Evolutionary conservation across 208 protist species (phyloP), one percentile per base, ranked within the genome.

Genomic region (Crithidia brevicula): DNA sequence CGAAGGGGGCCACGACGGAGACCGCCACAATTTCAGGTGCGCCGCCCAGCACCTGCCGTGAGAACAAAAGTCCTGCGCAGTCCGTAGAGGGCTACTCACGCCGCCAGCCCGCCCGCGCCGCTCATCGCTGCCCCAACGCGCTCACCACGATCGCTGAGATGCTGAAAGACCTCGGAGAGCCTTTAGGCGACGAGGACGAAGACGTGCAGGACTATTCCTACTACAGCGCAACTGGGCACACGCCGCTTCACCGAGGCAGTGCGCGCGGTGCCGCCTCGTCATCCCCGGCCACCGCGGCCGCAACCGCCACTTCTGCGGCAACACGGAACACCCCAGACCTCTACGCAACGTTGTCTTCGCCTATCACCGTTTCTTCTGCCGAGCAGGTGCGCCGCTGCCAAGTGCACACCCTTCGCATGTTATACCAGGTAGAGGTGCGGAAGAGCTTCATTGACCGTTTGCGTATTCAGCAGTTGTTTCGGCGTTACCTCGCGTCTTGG

Each of bases 371-470:
- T 42, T 69, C 57, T 28, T 60, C 62, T 2, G 30, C 57, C 16
- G 67, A 62, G 25, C 65, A 73, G 34, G 45, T 81, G 9, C 57
- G 70, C 42, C 47, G 61, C 54, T 84, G 79, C 50, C 73, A 68
- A 28, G 36, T 69, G 30, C 72, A 69, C 25, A 72, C 74, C 3
- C 74, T 68, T 9, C 63, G 56, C 38, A 73, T 78, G 51, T 67
- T 85, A 8, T 58, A 57, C 34, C 58, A 70, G 18, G 56, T 78
- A 1, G 69, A 79, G 47, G 38, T 31, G 22, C 40, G 72, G 49
- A 77, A 78, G 62, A 54, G 56, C 13, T 78, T 60, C 49, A 73
- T 81, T 33, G 67, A 81, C 23, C 18, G 70, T 0, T 64, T 85
- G 28, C 69, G 79, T 16, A 23, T 77, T 11, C 65, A 73, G 53